Base-by-base conservation (phyloP, 306 rosid species). In the Erythrophleum fordii region DNA sequence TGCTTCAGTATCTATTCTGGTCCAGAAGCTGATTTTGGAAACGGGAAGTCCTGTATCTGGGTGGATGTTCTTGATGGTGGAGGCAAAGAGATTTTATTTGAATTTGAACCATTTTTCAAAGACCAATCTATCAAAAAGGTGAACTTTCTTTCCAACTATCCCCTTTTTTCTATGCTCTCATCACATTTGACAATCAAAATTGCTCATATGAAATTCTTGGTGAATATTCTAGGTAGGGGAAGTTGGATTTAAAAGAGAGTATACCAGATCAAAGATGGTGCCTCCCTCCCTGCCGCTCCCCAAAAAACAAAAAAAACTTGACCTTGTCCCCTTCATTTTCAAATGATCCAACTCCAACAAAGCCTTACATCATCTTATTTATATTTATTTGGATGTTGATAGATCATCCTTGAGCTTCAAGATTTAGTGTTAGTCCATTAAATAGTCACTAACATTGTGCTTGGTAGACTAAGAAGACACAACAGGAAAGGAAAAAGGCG, bases 21-120 rank as follows among this genome's bases (percentile, higher is more conserved):
- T 80, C 89, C 97, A 68, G 85, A 83, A 78, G 95, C 88, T 86
- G 95, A 95, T 88, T 92, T 92, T 80, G 99, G 99, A 65, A 78
- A 85, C 83, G 95, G 97, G 69, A 95, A 95, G 78, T 92, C 97
- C 41, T 95, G 95, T 85, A 87, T 95, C 74, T 95, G 99, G 99
- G 99, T 95, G 71, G 99, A 95, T 86, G 90, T 95, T 84, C 97
- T 95, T 84, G 99, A 95, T 83, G 99, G 99, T 80, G 99, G 95
- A 20, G 97, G 97, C 75, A 84, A 83, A 84, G 91, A 89, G 41
- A 84, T 95, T 82, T 83, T 95, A 84, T 72, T 78, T 35, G 88
- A 83, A 77, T 92, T 95, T 86, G 88, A 93, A 62, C 89, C 95
- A 6, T 95, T 95, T 84, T 95, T 95, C 23, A 87, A 90, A 67